Evolutionary conservation across 108 stramenopile genomes (phyloP).

Genomic region (Cyclotella kingstonii): DNA sequence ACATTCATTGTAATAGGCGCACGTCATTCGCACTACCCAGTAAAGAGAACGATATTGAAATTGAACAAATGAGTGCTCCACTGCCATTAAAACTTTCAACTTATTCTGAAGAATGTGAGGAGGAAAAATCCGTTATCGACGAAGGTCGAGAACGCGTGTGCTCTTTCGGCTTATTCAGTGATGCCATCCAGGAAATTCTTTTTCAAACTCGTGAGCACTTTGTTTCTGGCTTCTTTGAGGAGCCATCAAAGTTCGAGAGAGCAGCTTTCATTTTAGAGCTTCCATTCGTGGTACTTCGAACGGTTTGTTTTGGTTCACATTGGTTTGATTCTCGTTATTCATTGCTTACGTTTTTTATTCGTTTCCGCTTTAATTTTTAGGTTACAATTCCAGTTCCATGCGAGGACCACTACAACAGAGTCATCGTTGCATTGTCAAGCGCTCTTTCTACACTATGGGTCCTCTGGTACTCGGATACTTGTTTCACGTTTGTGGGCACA

Average conservation of each 20-base stretch:
- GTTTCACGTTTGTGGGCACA: constrained; percentile 20
- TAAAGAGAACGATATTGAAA: background rate
- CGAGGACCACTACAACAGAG: constrained; percentile 44
- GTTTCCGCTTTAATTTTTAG: background rate
- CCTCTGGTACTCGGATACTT: constrained; percentile 32
- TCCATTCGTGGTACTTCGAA: constrained; percentile 26
- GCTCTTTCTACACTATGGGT: constrained; percentile 41
- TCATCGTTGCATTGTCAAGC: constrained; percentile 33
- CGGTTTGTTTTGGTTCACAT: constrained; percentile 6
- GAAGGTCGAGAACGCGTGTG: background rate
- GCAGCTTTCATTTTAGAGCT: constrained; percentile 22
- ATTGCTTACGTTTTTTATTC: background rate
- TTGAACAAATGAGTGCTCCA: background rate
- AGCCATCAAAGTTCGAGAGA: constrained; percentile 26
- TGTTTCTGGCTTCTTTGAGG: constrained; percentile 8
- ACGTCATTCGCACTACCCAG: constrained; percentile 1
- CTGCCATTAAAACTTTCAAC: background rate
- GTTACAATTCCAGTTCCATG: constrained; percentile 38
- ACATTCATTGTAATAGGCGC: constrained; percentile 11
- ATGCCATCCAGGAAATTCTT: constrained; percentile 23
- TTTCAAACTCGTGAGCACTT: constrained; percentile 12
- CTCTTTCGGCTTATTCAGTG: constrained; percentile 10
- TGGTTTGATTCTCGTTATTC: constrained; percentile 1
- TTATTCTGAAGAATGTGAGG: background rate
- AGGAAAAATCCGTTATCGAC: constrained; percentile 17